Conservation (phyloP, 192 early-diverging fungal genomes). For the Linnemannia elongata region DNA sequence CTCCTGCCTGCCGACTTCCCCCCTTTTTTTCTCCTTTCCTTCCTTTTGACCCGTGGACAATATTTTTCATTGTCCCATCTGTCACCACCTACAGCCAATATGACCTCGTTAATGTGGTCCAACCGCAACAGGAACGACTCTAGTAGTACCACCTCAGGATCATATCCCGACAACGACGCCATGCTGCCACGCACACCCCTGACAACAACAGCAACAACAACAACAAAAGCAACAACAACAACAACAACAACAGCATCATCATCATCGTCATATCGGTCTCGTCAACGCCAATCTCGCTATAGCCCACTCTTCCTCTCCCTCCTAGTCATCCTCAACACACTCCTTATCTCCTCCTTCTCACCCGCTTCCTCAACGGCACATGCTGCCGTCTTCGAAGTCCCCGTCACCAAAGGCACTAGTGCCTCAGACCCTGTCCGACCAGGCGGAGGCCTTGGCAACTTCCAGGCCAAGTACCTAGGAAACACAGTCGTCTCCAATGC, state of each 20-base stretch:
- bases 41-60: neutral
- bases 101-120: neutral
- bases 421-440: neutral
- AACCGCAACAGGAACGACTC: neutral
- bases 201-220: neutral
- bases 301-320: neutral
- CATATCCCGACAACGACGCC: neutral
- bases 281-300: neutral
- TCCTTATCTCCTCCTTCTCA: conserved; percentile 17
- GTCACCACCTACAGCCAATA: neutral
- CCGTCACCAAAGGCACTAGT: conserved; percentile 14
- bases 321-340: conserved; percentile 14
- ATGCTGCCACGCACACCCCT: conserved; percentile 4
- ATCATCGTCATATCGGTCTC: neutral
- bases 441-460: neutral
- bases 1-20: too few species aligned
- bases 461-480: conserved; percentile 47
- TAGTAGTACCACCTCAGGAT: neutral
- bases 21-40: neutral
- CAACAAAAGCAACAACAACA: neutral
- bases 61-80: neutral
- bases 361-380: neutral
- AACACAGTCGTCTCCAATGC: conserved; percentile 43
- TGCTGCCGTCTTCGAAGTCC: conserved; percentile 28
- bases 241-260: neutral